These are phyloP conservation scores for Orbilia ellipsospora DNA, from an alignment of 2,329 filamentous ascomycete genomes.

Conservation along the genomic window DNA sequence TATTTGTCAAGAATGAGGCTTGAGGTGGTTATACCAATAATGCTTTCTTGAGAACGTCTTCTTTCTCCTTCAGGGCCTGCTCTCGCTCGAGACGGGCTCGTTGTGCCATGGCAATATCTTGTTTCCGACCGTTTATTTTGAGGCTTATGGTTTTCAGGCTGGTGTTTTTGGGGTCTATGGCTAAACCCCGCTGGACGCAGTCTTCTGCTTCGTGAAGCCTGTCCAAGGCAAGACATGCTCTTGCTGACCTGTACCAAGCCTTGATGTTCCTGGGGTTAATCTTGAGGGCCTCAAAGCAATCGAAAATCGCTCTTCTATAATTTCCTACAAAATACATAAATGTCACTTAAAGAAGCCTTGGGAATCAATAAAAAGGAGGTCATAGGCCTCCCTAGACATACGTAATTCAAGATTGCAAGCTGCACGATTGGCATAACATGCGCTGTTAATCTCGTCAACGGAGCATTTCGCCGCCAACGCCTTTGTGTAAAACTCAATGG, in stretches of 20 bases:
- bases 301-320: conserved; percentile 84
- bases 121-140: conserved; percentile 73
- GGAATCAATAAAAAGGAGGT: too few species aligned
- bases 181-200: conserved; percentile 77
- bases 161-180: conserved; percentile 76
- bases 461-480: conserved; percentile 75
- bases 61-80: conserved; percentile 67
- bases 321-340: conserved; percentile 70
- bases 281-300: conserved; percentile 81
- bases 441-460: conserved; percentile 72
- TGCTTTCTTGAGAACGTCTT: conserved; percentile 72
- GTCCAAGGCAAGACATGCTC: conserved; percentile 80
- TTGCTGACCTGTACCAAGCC: conserved; percentile 85
- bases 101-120: conserved; percentile 70
- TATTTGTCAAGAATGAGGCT: conserved; percentile 59
- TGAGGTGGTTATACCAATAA: conserved; percentile 70
- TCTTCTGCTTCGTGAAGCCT: conserved; percentile 83
- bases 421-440: conserved; percentile 85
- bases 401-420: conserved; percentile 87
- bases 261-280: conserved; percentile 86
- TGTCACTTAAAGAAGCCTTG: background rate
- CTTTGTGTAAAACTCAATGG: conserved; percentile 90
- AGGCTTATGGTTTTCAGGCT: conserved; percentile 72
- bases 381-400: conserved; percentile 62
- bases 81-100: conserved; percentile 68